Percentiles rank a stretch among this genome's conserved stretches.
Conservation (phyloP, 2,329 filamentous ascomycete genomes). For the Penicillium frequentans region DNA sequence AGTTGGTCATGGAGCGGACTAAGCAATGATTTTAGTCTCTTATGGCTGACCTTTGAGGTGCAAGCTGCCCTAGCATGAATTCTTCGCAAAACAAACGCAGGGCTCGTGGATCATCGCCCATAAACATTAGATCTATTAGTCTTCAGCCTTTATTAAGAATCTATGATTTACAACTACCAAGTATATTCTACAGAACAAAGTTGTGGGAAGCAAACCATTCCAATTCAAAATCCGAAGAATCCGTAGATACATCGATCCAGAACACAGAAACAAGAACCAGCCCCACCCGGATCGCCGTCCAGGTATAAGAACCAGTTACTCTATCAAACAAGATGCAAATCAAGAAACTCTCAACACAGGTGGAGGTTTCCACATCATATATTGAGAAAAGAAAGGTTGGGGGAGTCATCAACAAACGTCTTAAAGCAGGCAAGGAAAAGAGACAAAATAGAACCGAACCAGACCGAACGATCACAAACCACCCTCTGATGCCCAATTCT, state of each 20-base stretch:
- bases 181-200: neutral
- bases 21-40: constrained; percentile 18
- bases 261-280: constrained; percentile 7
- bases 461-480: constrained; percentile 6
- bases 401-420: constrained; percentile 17
- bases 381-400: constrained; percentile 5
- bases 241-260: constrained; percentile 11
- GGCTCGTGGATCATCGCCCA: neutral
- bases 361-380: neutral
- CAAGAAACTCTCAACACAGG: constrained; percentile 9
- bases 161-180: neutral
- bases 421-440: constrained; percentile 12
- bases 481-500: constrained; percentile 8
- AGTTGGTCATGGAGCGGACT: constrained; percentile 35
- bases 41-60: neutral
- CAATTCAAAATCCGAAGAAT: constrained; percentile 6
- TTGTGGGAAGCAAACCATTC: neutral
- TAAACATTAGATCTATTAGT: neutral
- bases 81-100: constrained; percentile 27
- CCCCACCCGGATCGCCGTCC: neutral
- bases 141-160: neutral
- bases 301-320: constrained; percentile 3
- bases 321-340: constrained; percentile 14
- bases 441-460: constrained; percentile 17
- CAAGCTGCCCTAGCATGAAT: too few relatives aligned